A percentile compares a stretch with the other conserved stretches of the same genome.
Evolutionary conservation across 257 asterid genomes (phyloP).

Genomic region (Gentiana straminea): DNA sequence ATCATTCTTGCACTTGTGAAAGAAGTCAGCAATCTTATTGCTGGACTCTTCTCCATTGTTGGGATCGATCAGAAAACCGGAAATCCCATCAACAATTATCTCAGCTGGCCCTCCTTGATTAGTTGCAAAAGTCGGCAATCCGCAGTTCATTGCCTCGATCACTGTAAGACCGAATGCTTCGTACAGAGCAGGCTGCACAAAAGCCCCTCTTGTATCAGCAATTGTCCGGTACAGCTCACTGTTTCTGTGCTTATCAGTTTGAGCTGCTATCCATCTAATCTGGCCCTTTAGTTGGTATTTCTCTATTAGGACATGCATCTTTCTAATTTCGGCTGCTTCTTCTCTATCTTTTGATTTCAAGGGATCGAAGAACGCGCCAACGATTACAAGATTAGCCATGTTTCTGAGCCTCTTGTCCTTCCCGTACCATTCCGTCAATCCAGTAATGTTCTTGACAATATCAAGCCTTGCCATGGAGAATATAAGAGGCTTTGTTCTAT

Average conservation of each 20-base stretch:
- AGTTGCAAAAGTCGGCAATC: slow-evolving; percentile 86
- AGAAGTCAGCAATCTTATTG: slow-evolving; percentile 74
- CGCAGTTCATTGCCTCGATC: slow-evolving; percentile 90
- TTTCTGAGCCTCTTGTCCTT: slow-evolving; percentile 62
- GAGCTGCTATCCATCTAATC: slow-evolving; percentile 89
- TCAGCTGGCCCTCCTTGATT: slow-evolving; percentile 98
- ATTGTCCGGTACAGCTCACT: slow-evolving; percentile 70
- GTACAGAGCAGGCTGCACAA: slow-evolving; percentile 81
- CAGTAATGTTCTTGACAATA: slow-evolving; percentile 65
- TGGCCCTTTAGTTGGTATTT: slow-evolving; percentile 70
- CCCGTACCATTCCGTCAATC: slow-evolving; percentile 87
- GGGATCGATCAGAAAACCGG: slow-evolving; percentile 82
- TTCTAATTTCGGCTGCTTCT: slow-evolving; percentile 71
- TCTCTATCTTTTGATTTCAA: slow-evolving; percentile 82
- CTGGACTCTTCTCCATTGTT: slow-evolving; percentile 66
- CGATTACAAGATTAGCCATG: slow-evolving; percentile 74
- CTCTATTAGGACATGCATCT: slow-evolving; percentile 63
- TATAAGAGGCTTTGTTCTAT: slow-evolving; percentile 63
- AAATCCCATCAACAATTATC: slow-evolving; percentile 69
- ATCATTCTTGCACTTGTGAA: slow-evolving; percentile 64
- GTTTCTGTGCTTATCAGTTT: slow-evolving; percentile 58
- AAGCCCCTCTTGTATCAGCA: slow-evolving; percentile 86
- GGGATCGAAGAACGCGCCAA: slow-evolving; percentile 85
- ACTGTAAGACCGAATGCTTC: slow-evolving; percentile 93
- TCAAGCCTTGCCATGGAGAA: slow-evolving; percentile 97